Base-by-base conservation (phyloP, 169 alveolate genomes). In the Plasmodium knowlesi region DNA sequence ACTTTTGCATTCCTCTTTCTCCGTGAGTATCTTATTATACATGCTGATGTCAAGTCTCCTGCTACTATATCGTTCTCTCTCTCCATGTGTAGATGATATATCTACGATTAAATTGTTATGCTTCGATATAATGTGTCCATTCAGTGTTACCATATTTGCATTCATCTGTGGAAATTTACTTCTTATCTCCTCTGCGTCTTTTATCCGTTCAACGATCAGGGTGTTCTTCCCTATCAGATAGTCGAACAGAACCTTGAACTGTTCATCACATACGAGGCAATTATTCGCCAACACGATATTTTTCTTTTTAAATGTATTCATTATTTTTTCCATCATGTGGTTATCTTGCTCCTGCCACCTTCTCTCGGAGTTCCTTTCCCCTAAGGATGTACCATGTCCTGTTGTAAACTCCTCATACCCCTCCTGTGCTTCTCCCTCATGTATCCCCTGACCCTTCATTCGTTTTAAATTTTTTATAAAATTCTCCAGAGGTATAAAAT, bases 401-500 rank as follows among this genome's bases (percentile, higher is more conserved):
- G n/a, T n/a, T n/a, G n/a, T n/a, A n/a, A n/a, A n/a, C n/a, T n/a
- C 1, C 30, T 57, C 16, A 5, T 57, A 16, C 72, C 9, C 72
- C 9, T 57, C 10, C 0, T 12, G 32, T 12, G 72, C 14, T 57
- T 4, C 72, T 12, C 34, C 43, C 9, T 10, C 22, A 32, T 78
- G 46, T 79, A 46, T 12, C 9, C 32, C 12, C 39, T 28, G 19
- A 46, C 39, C 53, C 39, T 16, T 9, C 67, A 28, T 39, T 12
- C 9, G 74, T 61, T 89, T 81, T 6, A 73, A 1, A 22, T 53
- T 71, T 2, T 41, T 28, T 25, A 86, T 25, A 46, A 96, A 89
- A 32, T 84, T 80, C 57, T 96, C 96, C 43, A 89, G 86, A 3
- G 97, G 96, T 16, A 96, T 37, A 61, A 96, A 96, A 61, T 96